Percentiles rank a stretch among this genome's conserved stretches.
These are phyloP conservation scores for Penicillium hesseltinei DNA, from an alignment of 2,329 filamentous ascomycete species.

Conservation along the genomic window DNA sequence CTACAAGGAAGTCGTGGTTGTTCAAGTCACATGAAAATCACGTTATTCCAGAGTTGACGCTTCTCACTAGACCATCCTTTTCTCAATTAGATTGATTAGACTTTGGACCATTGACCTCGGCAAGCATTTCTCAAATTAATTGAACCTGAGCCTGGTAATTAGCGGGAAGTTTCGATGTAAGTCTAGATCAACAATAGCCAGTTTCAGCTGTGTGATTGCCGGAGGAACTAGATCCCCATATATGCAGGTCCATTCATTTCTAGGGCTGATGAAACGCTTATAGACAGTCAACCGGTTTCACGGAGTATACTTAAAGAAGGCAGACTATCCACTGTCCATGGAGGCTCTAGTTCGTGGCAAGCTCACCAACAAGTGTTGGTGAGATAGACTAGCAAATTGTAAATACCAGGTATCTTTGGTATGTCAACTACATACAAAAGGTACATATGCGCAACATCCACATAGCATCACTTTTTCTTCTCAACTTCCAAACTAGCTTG, in stretches of 20 bases:
- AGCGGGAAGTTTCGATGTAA: background rate
- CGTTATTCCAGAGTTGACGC: background rate
- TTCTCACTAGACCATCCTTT: background rate
- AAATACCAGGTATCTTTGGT: background rate
- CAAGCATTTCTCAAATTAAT: background rate
- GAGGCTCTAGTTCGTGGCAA: background rate
- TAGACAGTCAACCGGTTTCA: background rate
- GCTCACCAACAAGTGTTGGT: background rate
- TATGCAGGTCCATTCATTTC: background rate
- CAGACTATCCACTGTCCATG: background rate
- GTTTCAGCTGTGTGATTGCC: background rate
- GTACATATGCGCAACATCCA: background rate
- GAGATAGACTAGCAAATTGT: background rate
- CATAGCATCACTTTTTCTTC: background rate
- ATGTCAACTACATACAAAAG: background rate
- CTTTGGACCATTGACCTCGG: background rate
- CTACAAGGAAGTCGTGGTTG: background rate
- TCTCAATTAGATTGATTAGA: background rate
- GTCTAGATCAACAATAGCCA: background rate
- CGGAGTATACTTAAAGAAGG: too few species aligned
- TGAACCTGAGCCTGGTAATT: background rate
- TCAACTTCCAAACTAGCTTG: background rate
- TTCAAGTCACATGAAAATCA: background rate
- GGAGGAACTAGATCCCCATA: background rate
- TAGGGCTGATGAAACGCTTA: background rate